Evolutionary conservation across 2,329 filamentous ascomycete species (phyloP).

Genomic region (Neofusicoccum umdonicola): DNA sequence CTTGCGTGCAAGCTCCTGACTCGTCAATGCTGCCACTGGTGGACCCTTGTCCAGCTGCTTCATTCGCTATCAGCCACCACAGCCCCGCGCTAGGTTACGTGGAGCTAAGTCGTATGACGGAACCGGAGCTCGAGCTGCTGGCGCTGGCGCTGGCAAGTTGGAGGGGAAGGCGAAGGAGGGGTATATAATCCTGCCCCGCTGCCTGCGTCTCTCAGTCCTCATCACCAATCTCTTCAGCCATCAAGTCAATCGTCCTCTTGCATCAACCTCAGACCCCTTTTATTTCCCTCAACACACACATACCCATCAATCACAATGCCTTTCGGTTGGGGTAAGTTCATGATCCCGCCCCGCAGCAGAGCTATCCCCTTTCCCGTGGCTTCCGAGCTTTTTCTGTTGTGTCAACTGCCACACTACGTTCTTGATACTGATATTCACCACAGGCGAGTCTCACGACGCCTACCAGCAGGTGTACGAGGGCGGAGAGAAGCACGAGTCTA

Average conservation of each 20-base stretch:
- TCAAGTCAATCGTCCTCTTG: neutral
- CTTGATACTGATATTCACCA: neutral
- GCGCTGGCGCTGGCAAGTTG: neutral
- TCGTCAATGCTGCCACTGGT: neutral
- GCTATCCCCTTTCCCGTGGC: neutral
- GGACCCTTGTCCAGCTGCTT: conserved; percentile 1
- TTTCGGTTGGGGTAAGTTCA: conserved; percentile 44
- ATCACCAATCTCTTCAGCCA: conserved; percentile 7
- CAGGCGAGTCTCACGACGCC: conserved; percentile 53
- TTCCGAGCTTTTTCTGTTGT: neutral
- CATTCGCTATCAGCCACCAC: neutral
- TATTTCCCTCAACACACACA: neutral
- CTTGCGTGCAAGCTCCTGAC: neutral
- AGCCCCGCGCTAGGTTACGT: conserved; percentile 15
- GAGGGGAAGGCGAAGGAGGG: neutral
- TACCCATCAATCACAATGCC: conserved; percentile 36
- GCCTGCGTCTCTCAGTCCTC: neutral
- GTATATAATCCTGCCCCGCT: conserved; percentile 14
- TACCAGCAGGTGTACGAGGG: conserved; percentile 57
- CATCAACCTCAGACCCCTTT: neutral
- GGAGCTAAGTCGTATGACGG: neutral
- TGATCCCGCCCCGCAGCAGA: neutral
- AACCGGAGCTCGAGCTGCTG: neutral
- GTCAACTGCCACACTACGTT: too few relatives aligned
- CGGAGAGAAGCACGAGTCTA: conserved; percentile 56